A percentile compares a stretch with the other conserved stretches of the same genome.
These are phyloP conservation scores for Leccinum barrowsii DNA, from an alignment of 768 basidiomycete species.

Conservation along the genomic window DNA sequence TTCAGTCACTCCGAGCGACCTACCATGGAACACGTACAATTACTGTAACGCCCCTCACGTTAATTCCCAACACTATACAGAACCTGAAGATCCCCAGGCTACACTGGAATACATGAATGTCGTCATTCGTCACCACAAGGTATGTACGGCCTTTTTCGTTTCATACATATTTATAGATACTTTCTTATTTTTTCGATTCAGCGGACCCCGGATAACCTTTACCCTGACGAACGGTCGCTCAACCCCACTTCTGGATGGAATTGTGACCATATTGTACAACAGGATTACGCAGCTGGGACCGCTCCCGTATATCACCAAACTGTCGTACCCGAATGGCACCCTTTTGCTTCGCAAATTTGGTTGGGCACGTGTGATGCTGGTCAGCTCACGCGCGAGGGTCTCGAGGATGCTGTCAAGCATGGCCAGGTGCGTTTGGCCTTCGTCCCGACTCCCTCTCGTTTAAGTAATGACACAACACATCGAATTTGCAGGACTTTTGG, in stretches of 20 bases:
- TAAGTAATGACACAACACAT: not conserved
- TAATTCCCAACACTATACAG: conserved; percentile 36
- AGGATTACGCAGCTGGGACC: conserved; percentile 37
- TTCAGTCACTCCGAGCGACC: conserved; percentile 37
- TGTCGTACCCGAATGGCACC: conserved; percentile 38
- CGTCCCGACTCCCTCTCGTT: not conserved
- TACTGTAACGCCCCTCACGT: conserved; percentile 52
- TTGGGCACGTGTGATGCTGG: conserved; percentile 46
- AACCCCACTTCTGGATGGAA: conserved; percentile 40
- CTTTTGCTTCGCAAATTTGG: conserved; percentile 44
- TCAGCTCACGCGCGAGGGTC: conserved; percentile 43
- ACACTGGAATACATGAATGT: conserved; percentile 40
- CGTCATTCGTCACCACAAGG: conserved; percentile 49
- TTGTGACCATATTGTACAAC: conserved; percentile 37
- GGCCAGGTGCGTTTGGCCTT: conserved; percentile 29
- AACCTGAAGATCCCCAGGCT: conserved; percentile 27
- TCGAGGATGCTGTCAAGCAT: conserved; percentile 41
- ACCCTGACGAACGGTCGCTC: conserved; percentile 40
- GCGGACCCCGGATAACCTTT: conserved; percentile 50
- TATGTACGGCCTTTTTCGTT: conserved; percentile 23
- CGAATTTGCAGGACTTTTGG: conserved; percentile 42
- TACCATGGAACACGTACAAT: conserved; percentile 51
- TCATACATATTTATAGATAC: not conserved
- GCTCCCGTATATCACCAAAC: conserved; percentile 40
- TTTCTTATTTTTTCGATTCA: conserved; percentile 10